Evolutionary conservation across 2,329 filamentous ascomycete genomes (phyloP).

Genomic region (Diaporthe australafricana): DNA sequence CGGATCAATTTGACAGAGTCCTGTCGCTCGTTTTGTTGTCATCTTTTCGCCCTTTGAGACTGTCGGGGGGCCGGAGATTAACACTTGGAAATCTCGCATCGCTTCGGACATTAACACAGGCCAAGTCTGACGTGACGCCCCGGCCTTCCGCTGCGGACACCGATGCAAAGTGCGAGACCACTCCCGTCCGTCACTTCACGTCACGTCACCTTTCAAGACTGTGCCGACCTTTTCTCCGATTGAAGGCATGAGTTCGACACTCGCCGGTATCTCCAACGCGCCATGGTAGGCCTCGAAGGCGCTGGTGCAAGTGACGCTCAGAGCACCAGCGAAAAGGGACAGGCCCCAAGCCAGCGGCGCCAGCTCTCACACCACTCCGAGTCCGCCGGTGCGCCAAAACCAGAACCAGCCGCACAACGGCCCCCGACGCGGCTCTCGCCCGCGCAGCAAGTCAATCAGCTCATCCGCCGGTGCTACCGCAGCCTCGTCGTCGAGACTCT

Average conservation of each 20-base stretch:
- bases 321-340: conserved; percentile 30
- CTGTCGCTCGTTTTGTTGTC: conserved; percentile 13
- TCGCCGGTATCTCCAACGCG: background rate
- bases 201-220: background rate
- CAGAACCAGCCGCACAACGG: background rate
- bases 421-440: no score
- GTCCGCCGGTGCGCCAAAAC: background rate
- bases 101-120: conserved; percentile 13
- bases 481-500: conserved; percentile 34
- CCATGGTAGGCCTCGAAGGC: conserved; percentile 33
- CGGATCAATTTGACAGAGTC: background rate
- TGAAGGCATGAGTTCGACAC: conserved; percentile 31
- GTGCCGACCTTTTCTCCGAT: background rate
- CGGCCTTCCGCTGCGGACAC: background rate
- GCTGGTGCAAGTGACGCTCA: conserved; percentile 9
- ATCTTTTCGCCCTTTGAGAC: background rate
- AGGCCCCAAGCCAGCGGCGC: conserved; percentile 10
- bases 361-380: conserved; percentile 16
- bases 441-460: conserved; percentile 4
- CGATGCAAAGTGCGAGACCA: background rate
- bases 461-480: conserved; percentile 21
- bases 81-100: background rate
- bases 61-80: background rate
- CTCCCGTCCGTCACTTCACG: background rate
- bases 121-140: conserved; percentile 12